Percentiles rank a stretch among this genome's conserved stretches.
Evolutionary conservation across 306 rosid species (phyloP).

Genomic region (Betula pendula): DNA sequence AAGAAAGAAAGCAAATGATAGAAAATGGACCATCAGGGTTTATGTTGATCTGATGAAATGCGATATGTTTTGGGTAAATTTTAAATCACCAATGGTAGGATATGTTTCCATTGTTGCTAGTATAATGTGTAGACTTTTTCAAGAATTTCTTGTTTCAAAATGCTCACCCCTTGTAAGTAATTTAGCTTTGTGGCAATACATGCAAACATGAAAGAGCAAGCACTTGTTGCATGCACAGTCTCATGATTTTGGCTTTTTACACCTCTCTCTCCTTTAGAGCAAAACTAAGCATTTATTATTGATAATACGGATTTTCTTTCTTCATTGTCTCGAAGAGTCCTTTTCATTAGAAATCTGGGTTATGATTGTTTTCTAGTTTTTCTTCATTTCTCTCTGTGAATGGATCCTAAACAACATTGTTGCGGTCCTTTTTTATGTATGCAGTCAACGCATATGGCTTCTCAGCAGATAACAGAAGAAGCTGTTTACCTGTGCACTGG

Average conservation of each 20-base stretch:
- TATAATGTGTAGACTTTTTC: neutral
- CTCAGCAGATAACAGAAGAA: constrained; percentile 88
- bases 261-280: neutral
- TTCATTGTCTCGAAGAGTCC: neutral
- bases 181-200: neutral
- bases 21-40: neutral
- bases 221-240: neutral
- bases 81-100: neutral
- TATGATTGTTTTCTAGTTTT: constrained; percentile 17
- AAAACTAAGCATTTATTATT: neutral
- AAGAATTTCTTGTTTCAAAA: neutral
- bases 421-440: constrained; percentile 23
- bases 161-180: neutral
- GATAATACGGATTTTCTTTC: neutral
- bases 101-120: neutral
- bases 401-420: constrained; percentile 20
- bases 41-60: neutral
- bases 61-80: neutral
- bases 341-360: neutral
- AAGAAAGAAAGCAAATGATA: neutral
- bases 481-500: constrained; percentile 97
- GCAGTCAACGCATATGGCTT: constrained; percentile 98
- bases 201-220: neutral
- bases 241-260: too few species aligned
- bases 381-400: constrained; percentile 7